phyloP scores from a whole-genome alignment of 1,139 yeast species.

The Diutina mesorugosa region DNA sequence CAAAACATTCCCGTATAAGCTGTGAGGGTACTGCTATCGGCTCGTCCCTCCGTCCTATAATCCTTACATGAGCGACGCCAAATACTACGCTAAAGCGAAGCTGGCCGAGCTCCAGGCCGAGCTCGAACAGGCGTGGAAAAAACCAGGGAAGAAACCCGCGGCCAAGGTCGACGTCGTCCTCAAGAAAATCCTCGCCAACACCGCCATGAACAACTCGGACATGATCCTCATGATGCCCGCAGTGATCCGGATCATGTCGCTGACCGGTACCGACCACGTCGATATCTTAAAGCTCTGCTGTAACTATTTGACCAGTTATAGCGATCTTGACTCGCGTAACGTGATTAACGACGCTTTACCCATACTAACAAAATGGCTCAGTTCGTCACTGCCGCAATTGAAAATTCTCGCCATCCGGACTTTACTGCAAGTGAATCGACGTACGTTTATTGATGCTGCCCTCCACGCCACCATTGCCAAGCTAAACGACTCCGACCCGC shows the following conservation, averaged over 20 bases:
- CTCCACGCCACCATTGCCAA: background rate
- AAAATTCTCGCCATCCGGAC: background rate
- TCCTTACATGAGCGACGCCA: constrained; percentile 27
- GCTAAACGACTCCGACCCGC: background rate
- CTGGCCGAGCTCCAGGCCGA: constrained; percentile 47
- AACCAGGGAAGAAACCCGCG: constrained; percentile 28
- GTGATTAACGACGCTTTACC: background rate
- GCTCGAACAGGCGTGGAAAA: constrained; percentile 39
- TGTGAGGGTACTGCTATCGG: too few relatives aligned
- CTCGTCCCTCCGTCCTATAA: too few relatives aligned
- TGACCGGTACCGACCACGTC: background rate
- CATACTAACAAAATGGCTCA: background rate
- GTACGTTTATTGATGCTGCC: background rate
- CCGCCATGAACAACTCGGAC: constrained; percentile 74
- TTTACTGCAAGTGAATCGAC: background rate
- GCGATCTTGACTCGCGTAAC: background rate
- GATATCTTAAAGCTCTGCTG: background rate
- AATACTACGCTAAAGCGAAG: constrained; percentile 27
- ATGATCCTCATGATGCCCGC: constrained; percentile 58
- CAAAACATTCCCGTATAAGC: too few relatives aligned
- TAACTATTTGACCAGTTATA: background rate
- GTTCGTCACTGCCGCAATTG: background rate
- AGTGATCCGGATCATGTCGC: constrained; percentile 42
- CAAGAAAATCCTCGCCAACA: constrained; percentile 69
- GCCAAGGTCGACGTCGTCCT: constrained; percentile 45